Percentiles rank a stretch among this genome's conserved stretches.
Conservation (phyloP, 805 yeast species). For the Candida alai region DNA sequence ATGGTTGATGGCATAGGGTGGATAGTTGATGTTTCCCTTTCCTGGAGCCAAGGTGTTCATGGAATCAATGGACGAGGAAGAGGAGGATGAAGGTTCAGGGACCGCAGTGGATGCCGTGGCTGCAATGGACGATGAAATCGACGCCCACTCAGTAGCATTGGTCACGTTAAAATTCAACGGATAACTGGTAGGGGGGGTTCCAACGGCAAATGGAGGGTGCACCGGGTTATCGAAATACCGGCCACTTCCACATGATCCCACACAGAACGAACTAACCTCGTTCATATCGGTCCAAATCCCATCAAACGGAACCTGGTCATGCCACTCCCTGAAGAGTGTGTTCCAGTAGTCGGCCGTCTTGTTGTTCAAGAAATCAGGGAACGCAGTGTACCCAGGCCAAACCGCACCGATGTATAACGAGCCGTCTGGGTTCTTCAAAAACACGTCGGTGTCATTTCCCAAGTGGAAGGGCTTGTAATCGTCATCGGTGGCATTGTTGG, state of each 20-base stretch:
- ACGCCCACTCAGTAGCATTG: conserved; percentile 15
- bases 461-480: conserved; percentile 15
- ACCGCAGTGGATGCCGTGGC: conserved; percentile 14
- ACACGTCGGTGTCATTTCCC: conserved; percentile 17
- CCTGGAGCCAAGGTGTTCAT: conserved; percentile 18
- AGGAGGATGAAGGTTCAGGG: conserved; percentile 9
- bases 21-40: conserved; percentile 27
- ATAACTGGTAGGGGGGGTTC: conserved; percentile 11
- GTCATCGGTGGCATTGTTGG: conserved; percentile 16
- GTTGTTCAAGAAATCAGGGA: conserved; percentile 24
- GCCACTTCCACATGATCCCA: conserved; percentile 26
- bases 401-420: conserved; percentile 26
- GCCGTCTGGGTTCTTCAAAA: conserved; percentile 23
- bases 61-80: conserved; percentile 12
- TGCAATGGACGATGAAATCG: conserved; percentile 12
- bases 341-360: conserved; percentile 20
- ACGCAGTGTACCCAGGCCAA: conserved; percentile 29
- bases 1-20: conserved; percentile 31
- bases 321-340: conserved; percentile 17
- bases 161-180: conserved; percentile 16
- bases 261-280: conserved; percentile 27
- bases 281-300: conserved; percentile 25
- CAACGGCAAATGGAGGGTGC: conserved; percentile 15
- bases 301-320: conserved; percentile 16
- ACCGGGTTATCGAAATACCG: conserved; percentile 16